Evolutionary conservation across 2,329 filamentous ascomycete species (phyloP).

Genomic region (Xylaria sp.): DNA sequence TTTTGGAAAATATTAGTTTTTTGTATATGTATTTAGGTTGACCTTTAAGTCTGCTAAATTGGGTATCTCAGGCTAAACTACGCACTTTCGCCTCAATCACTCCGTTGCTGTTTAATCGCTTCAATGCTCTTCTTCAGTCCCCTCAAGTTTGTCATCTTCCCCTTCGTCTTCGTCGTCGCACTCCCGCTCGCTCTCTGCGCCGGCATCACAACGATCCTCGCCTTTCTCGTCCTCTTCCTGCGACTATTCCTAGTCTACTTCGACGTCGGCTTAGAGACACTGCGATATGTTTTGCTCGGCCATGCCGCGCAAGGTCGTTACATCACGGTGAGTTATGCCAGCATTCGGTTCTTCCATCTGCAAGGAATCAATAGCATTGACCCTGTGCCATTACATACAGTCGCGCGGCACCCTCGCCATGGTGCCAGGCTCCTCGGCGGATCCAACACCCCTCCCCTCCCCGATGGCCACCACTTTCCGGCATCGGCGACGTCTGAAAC

Average conservation of each 20-base stretch:
- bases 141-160: conserved; percentile 65
- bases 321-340: conserved; percentile 33
- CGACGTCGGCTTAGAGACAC: conserved; percentile 67
- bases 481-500: conserved; percentile 38
- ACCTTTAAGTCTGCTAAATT: conserved; percentile 24
- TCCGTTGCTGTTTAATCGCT: conserved; percentile 2
- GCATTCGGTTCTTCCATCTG: neutral
- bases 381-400: conserved; percentile 12
- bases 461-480: conserved; percentile 28
- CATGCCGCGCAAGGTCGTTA: conserved; percentile 48
- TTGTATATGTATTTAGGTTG: too few relatives aligned
- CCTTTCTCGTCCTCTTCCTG: conserved; percentile 69
- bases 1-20: too few relatives aligned
- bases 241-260: conserved; percentile 71
- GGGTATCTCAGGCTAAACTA: conserved; percentile 19
- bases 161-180: conserved; percentile 70
- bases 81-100: conserved; percentile 14
- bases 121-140: conserved; percentile 65
- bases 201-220: conserved; percentile 69
- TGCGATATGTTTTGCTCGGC: conserved; percentile 64
- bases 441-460: conserved; percentile 39
- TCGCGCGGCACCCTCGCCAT: conserved; percentile 37
- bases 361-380: neutral
- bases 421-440: conserved; percentile 34
- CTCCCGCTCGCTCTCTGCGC: conserved; percentile 72